phyloP scores from a whole-genome alignment of 805 yeast genomes.

The Candida ovalis region DNA sequence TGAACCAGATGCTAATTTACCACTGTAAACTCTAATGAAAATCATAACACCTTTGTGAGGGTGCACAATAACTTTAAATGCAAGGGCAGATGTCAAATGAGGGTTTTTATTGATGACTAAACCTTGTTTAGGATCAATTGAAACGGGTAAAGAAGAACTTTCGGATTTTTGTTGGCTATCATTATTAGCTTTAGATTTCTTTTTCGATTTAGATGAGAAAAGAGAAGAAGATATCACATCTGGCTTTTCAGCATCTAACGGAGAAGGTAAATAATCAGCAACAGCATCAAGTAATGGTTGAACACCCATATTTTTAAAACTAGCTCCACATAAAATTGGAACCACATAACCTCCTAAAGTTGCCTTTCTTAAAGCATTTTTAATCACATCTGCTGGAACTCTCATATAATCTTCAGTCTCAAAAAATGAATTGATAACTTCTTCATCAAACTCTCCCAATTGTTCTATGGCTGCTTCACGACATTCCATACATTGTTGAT shows the following conservation, averaged over 20 bases:
- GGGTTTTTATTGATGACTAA: slow-evolving; percentile 51
- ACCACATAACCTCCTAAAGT: slow-evolving; percentile 56
- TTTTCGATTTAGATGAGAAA: slow-evolving; percentile 10
- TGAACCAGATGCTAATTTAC: slow-evolving; percentile 60
- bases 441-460: slow-evolving; percentile 78
- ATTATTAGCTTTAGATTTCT: slow-evolving; percentile 10
- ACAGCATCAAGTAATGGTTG: slow-evolving; percentile 90
- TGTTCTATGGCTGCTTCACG: slow-evolving; percentile 81
- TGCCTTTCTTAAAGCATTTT: slow-evolving; percentile 56
- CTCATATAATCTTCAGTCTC: slow-evolving; percentile 70
- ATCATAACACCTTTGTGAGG: slow-evolving; percentile 79
- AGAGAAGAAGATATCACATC: slow-evolving; percentile 34
- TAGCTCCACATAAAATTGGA: slow-evolving; percentile 91
- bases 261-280: slow-evolving; percentile 75
- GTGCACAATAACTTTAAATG: slow-evolving; percentile 89
- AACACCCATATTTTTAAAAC: slow-evolving; percentile 89
- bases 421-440: slow-evolving; percentile 69
- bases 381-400: slow-evolving; percentile 54
- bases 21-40: slow-evolving; percentile 85
- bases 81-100: slow-evolving; percentile 71
- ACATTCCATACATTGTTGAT: slow-evolving; percentile 48
- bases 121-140: slow-evolving; percentile 41
- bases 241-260: slow-evolving; percentile 59
- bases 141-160: slow-evolving; percentile 27
- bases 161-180: slow-evolving; percentile 8